Evolutionary conservation across 108 stramenopile species (phyloP).

Genomic region (Epithemia pelagica): DNA sequence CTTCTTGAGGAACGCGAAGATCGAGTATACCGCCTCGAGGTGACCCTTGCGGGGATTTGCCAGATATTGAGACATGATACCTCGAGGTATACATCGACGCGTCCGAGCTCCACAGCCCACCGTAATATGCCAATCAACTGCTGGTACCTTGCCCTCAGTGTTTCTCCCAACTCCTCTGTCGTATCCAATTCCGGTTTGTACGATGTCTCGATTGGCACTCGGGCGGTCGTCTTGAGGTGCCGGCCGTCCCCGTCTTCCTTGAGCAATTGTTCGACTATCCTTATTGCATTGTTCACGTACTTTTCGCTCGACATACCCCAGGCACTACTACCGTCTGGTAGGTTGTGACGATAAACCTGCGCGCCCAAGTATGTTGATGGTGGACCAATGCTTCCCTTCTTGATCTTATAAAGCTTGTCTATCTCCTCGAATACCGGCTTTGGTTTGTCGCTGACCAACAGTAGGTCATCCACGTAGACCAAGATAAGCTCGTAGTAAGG

Average conservation of each 20-base stretch:
- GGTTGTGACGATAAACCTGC: not conserved
- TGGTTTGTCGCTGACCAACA: constrained; percentile 4
- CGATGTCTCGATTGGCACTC: constrained; percentile 3
- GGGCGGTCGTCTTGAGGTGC: not conserved
- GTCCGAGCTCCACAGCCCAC: constrained; percentile 35
- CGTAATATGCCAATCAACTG: constrained; percentile 32
- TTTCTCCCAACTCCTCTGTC: constrained; percentile 11
- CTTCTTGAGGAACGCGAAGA: constrained; percentile 35
- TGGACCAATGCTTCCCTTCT: constrained; percentile 3
- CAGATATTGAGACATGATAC: constrained; percentile 39
- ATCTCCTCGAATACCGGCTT: not conserved
- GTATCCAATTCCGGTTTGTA: constrained; percentile 7
- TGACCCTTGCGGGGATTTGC: constrained; percentile 44
- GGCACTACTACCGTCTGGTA: not conserved
- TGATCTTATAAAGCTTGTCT: constrained; percentile 2
- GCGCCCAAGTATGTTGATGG: constrained; percentile 20
- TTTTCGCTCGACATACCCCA: constrained; percentile 7
- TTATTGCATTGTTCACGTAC: constrained; percentile 16
- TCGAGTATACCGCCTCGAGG: constrained; percentile 29
- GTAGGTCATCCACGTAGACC: constrained; percentile 17
- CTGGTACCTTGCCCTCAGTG: constrained; percentile 12
- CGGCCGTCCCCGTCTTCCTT: constrained; percentile 3
- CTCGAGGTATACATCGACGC: constrained; percentile 32
- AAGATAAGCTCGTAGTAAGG: constrained; percentile 14
- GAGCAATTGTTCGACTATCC: constrained; percentile 17